Base-by-base conservation (phyloP, 1,284 basidiomycete genomes). In the Agaricales sp. region DNA sequence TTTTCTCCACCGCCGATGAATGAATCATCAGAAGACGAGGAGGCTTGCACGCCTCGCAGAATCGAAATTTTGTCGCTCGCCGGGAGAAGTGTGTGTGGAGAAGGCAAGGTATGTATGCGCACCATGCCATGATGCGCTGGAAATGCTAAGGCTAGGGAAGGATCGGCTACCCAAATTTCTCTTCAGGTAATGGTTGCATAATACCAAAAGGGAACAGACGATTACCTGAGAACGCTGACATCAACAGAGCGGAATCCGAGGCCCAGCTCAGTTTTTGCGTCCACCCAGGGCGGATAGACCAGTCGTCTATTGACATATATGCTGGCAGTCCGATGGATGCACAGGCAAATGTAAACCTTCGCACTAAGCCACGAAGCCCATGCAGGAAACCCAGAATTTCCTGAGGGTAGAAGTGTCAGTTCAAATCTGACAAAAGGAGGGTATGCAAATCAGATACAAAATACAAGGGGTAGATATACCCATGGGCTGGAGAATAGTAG, bases 81-180 rank as follows among this genome's bases (percentile, higher is more conserved):
- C 2, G 88, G 72, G 44, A 83, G 68, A 41, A 89, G 70, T 19
- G 80, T 80, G 49, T 81, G 77, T 1, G 79, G 77, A 2, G 77
- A 69, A 2, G 92, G 91, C 23, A 93, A 71, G 11, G 77, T 71
- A 55, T 86, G 80, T 23, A 92, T 76, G 44, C 80, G 78, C 16
- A 95, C 70, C 46, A 94, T 67, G 6, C 93, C 93, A 62, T 94
- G 88, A 59, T 92, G 82, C 3, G 81, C 77, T 30, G 90, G 85
- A 63, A 93, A 94, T 46, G 79, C 68, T 1, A 74, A 65, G 4
- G 78, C 65, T 21, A 89, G 67, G 14, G 78, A 70, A 23, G 85
- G 83, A 58, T 90, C 77, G 16, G 71, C 87, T 89, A 57, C 11
- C 26, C 16, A 49, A 38, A 52, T 22, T 11, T 44, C 46, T 43